These are phyloP conservation scores for Suillus weaverae DNA, from an alignment of 768 basidiomycete genomes.

Conservation along the genomic window DNA sequence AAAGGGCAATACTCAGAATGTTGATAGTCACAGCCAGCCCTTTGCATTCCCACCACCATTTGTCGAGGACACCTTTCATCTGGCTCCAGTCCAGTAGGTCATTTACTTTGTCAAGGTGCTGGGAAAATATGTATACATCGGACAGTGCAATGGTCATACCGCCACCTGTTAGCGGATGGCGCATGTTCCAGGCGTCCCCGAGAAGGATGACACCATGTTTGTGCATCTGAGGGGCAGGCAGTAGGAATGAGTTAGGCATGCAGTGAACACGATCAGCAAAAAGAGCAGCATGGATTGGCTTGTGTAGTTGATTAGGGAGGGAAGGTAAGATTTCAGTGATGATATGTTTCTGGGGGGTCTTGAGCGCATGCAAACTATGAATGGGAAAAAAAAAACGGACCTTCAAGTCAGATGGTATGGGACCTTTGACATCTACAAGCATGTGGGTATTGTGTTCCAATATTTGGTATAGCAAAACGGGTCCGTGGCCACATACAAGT, in stretches of 20 bases:
- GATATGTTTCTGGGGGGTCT: constrained; percentile 58
- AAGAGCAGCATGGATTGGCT: constrained; percentile 66
- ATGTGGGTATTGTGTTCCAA: constrained; percentile 87
- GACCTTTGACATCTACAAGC: constrained; percentile 85
- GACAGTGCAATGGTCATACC: constrained; percentile 96
- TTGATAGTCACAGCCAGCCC: constrained; percentile 84
- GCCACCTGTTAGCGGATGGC: constrained; percentile 95
- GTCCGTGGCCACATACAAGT: constrained; percentile 78
- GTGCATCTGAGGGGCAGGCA: constrained; percentile 66
- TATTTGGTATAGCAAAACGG: constrained; percentile 93
- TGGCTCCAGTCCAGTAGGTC: constrained; percentile 50
- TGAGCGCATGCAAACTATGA: constrained; percentile 6
- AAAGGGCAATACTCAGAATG: constrained; percentile 88
- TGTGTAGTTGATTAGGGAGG: constrained; percentile 72
- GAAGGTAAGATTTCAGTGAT: constrained; percentile 72
- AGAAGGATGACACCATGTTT: constrained; percentile 80
- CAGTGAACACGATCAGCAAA: constrained; percentile 77
- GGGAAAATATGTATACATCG: constrained; percentile 76
- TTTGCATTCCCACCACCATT: constrained; percentile 89
- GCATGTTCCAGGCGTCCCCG: constrained; percentile 99
- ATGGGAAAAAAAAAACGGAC: constrained; percentile 36
- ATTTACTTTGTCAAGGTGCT: constrained; percentile 52
- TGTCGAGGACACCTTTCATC: constrained; percentile 52
- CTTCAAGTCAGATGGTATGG: constrained; percentile 81
- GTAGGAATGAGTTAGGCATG: constrained; percentile 96